Evolutionary conservation across 306 rosid genomes (phyloP).

Genomic region (Rosa rugosa): DNA sequence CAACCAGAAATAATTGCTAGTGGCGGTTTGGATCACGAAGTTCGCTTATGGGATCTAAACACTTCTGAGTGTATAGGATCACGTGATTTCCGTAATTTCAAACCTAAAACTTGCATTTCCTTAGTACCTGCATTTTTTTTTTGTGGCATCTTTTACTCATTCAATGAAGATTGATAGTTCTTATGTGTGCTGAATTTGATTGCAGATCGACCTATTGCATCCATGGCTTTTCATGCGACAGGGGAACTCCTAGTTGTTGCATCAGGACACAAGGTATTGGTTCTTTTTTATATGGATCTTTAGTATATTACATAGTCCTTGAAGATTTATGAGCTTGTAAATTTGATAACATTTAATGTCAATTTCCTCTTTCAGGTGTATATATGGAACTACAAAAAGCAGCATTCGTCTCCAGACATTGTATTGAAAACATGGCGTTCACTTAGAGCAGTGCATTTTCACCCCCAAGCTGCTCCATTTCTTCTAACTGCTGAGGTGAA

Average conservation of each 20-base stretch:
- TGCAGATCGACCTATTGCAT: slow-evolving; percentile 91
- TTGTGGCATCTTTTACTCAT: neutral
- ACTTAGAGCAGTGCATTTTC: slow-evolving; percentile 94
- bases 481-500: slow-evolving; percentile 94
- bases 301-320: neutral
- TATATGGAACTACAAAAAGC: slow-evolving; percentile 82
- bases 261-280: slow-evolving; percentile 89
- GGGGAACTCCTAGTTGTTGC: slow-evolving; percentile 95
- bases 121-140: neutral
- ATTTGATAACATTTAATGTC: slow-evolving; percentile 11
- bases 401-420: slow-evolving; percentile 65
- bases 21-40: slow-evolving; percentile 98
- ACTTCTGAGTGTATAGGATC: slow-evolving; percentile 79
- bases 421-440: slow-evolving; percentile 84
- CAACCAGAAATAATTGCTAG: slow-evolving; percentile 87
- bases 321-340: slow-evolving; percentile 13
- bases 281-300: slow-evolving; percentile 8
- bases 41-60: slow-evolving; percentile 89
- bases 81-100: slow-evolving; percentile 73
- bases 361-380: slow-evolving; percentile 55
- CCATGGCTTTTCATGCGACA: slow-evolving; percentile 90
- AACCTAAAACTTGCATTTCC: slow-evolving; percentile 1
- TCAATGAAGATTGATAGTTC: neutral
- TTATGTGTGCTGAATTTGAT: slow-evolving; percentile 14
- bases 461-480: slow-evolving; percentile 85